Percentiles rank a stretch among this genome's conserved stretches.
Conservation (phyloP, 169 alveolate genomes). For the Plasmodium vivax region DNA sequence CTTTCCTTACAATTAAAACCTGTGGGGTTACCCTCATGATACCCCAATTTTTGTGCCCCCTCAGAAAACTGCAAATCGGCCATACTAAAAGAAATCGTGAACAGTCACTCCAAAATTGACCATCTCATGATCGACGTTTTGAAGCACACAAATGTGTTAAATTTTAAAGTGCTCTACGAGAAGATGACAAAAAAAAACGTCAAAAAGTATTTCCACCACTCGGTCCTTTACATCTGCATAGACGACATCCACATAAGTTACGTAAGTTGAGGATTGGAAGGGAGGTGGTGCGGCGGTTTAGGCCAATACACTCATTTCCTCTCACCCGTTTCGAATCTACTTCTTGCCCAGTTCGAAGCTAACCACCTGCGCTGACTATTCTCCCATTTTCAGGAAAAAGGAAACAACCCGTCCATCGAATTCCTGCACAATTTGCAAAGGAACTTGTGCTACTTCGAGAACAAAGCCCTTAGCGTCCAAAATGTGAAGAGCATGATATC, state of each 20-base stretch:
- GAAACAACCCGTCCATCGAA: slow-evolving; percentile 36
- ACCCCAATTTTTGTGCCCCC: neutral
- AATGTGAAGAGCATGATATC: slow-evolving; percentile 61
- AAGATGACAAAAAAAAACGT: slow-evolving; percentile 58
- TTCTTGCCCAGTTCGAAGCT: neutral
- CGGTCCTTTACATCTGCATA: slow-evolving; percentile 54
- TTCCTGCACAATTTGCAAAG: slow-evolving; percentile 68
- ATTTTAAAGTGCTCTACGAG: slow-evolving; percentile 48
- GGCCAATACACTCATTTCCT: neutral
- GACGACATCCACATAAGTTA: slow-evolving; percentile 67
- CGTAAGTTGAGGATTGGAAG: slow-evolving; percentile 13
- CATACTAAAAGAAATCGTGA: slow-evolving; percentile 49
- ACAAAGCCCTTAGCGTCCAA: slow-evolving; percentile 42
- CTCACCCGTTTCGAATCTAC: neutral
- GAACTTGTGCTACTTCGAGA: slow-evolving; percentile 62
- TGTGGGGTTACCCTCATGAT: neutral
- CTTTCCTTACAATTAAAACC: neutral
- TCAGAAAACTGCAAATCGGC: slow-evolving; percentile 68
- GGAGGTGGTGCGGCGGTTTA: neutral
- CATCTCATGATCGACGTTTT: slow-evolving; percentile 15
- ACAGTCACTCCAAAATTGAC: slow-evolving; percentile 17
- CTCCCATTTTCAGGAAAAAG: slow-evolving; percentile 35
- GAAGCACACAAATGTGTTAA: slow-evolving; percentile 41
- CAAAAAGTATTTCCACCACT: slow-evolving; percentile 28
- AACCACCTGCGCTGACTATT: neutral